Base-by-base conservation (phyloP, 352 stramenopile species). In the Halophytophthora polymorphica region DNA sequence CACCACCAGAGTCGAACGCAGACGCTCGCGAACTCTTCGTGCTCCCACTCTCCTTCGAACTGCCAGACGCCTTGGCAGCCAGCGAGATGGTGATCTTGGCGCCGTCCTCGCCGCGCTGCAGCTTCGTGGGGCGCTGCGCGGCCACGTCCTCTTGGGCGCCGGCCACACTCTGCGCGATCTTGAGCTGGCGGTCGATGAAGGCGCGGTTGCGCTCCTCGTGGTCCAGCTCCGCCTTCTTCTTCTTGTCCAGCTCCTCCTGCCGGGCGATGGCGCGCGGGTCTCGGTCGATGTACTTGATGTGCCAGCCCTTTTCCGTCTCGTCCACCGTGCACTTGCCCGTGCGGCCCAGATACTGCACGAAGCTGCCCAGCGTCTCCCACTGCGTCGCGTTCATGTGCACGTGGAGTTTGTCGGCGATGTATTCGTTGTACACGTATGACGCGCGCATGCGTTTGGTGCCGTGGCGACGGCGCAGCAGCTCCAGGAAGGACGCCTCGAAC, bases 381-480 rank as follows among this genome's bases (percentile, higher is more conserved):
- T 97, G 91, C 15, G 97, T 99, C 0, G 96, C 85, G 73, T 99
- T 99, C 97, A 99, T 99, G 69, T 99, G 97, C 41, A 99, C 78
- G 68, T 99, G 97, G 51, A 97, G 56, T 72, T 99, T 99, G 80
- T 99, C 97, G 12, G 88, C 68, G 67, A 99, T 99, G 57, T 99
- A 97, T 72, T 99, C 97, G 71, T 99, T 98, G 80, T 99, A 99
- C 3, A 99, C 85, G 41, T 89, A 80, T 45, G 98, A 99, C 19
- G 97, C 96, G 39, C 95, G 90, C 56, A 99, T 96, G 21, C 93
- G 77, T 71, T 98, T 98, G 19, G 95, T 98, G 7, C 95, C 90
- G 65, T 99, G 96, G 18, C 95, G 76, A 10, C 94, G 83, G 22
- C 81, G 83, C 29, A 99, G 65, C 25, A 96, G 98, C 44, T 98